Percentiles rank a stretch among this genome's conserved stretches.
Conservation (phyloP, 805 yeast genomes). For the Wickerhamiella siamensis region DNA sequence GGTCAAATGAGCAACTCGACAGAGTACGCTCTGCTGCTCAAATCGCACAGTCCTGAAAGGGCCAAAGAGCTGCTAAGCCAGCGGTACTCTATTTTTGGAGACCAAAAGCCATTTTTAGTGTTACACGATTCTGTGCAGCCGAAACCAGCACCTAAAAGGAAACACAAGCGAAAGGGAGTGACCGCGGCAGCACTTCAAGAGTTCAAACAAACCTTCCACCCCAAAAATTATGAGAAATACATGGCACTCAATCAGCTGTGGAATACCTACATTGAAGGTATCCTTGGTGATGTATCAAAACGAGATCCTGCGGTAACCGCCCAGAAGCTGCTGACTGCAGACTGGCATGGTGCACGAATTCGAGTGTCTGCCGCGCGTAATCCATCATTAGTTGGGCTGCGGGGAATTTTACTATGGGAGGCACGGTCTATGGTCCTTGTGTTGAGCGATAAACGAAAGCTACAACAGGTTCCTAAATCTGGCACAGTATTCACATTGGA, state of each 20-base stretch:
- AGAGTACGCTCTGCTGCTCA: conserved; percentile 20
- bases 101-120: conserved; percentile 25
- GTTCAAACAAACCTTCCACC: conserved; percentile 6
- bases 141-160: conserved; percentile 7
- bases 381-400: conserved; percentile 40
- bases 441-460: conserved; percentile 31
- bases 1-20: conserved; percentile 7
- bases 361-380: conserved; percentile 46
- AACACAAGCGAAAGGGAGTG: conserved; percentile 22
- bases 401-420: conserved; percentile 78
- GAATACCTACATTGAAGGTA: conserved; percentile 51
- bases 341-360: conserved; percentile 62
- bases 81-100: conserved; percentile 26
- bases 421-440: conserved; percentile 57
- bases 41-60: conserved; percentile 20
- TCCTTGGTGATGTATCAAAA: conserved; percentile 25
- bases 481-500: conserved; percentile 48
- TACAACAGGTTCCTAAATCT: conserved; percentile 47
- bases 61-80: conserved; percentile 25
- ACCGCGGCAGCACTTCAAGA: conserved; percentile 27
- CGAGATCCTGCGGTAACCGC: conserved; percentile 9
- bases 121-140: conserved; percentile 12
- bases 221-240: conserved; percentile 34
- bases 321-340: conserved; percentile 51
- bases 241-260: conserved; percentile 48